Evolutionary conservation across 2,329 filamentous ascomycete genomes (phyloP), one percentile per base, ranked within the genome.

Genomic region (Epichloe typhina): DNA sequence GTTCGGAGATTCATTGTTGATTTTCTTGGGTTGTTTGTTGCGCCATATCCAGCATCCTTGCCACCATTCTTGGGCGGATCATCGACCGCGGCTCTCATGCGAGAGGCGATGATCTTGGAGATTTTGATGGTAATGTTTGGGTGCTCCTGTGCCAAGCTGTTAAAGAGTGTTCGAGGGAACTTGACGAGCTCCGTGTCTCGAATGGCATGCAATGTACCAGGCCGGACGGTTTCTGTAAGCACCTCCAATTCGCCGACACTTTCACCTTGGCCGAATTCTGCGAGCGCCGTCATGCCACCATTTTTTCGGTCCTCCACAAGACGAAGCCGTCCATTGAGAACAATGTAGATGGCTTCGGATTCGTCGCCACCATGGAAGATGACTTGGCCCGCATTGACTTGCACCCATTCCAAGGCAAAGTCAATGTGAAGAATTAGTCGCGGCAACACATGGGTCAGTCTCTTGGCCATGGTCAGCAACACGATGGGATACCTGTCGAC

Each of bases 91-190:
- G 87, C 80, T 54, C 91, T 78, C 93, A 98, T 97, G 3, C 93
- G 82, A 37, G 90, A 89, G 0, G 93, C 93, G 60, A 98, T 96
- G 58, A 98, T 93, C 66, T 97, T 98, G 1, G 93, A 97, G 31
- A 98, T 95, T 67, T 97, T 96, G 66, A 98, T 97, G 0, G 93
- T 97, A 61, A 98, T 98, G 42, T 89, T 94, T 5, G 93, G 93
- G 62, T 98, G 93, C 62, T 98, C 93, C 62, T 95, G 85, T 0
- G 93, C 93, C 49, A 98, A 78, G 62, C 93, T 98, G 72, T 98
- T 98, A 74, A 98, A 98, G 1, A 98, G 71, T 0, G 88, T 95
- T 52, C 91, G 86, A 1, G 93, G 93, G 53, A 98, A 95, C 60
- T 95, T 97, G 52, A 94, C 91, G 31, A 98, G 72, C 64, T 98